Evolutionary conservation across 129 eudicot genomes (phyloP), one percentile per base, ranked within the genome.

Genomic region (Arctium minus): DNA sequence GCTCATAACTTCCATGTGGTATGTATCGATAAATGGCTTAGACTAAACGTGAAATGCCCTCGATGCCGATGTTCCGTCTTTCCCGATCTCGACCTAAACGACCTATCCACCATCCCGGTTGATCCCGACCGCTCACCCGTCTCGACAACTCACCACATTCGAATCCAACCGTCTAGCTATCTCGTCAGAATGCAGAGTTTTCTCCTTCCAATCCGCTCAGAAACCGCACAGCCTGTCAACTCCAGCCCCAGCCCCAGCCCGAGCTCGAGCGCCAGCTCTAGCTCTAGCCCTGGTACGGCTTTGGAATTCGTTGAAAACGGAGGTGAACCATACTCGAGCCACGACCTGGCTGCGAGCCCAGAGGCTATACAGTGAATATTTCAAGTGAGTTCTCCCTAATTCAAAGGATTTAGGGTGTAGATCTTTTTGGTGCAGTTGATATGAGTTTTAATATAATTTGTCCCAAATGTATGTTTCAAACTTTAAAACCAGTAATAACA

Each of bases 1-100:
- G 99, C 99, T 30, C 99, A 96, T 88, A 93, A 89, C 73, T 96
- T 96, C 82, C 99, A 96, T 70, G 91, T 96, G 74, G 92, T 88
- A 82, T 96, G 99, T 92, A 96, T 96, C 71, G 99, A 96, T 71
- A 91, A 89, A 87, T 96, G 99, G 99, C 99, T 96, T 65, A 84
- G 91, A 79, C 78, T 96, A 44, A 96, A 96, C 64, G 88, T 87
- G 70, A 96, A 88, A 85, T 96, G 99, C 85, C 99, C 99, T 37
- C 86, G 99, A 78, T 96, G 99, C 70, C 98, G 99, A 3, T 93
- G 96, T 82, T 84, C 93, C 0, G 98, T 96, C 29, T 96, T 93
- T 60, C 99, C 97, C 12, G 82, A 90, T 81, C 85, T 91, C n/a
- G 88, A 90, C 85, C 91, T 88, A 17, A 91, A 94, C 75, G 88